Evolutionary conservation across 495 filamentous ascomycete species (phyloP).

Genomic region (Lasiosphaeris hirsuta): DNA sequence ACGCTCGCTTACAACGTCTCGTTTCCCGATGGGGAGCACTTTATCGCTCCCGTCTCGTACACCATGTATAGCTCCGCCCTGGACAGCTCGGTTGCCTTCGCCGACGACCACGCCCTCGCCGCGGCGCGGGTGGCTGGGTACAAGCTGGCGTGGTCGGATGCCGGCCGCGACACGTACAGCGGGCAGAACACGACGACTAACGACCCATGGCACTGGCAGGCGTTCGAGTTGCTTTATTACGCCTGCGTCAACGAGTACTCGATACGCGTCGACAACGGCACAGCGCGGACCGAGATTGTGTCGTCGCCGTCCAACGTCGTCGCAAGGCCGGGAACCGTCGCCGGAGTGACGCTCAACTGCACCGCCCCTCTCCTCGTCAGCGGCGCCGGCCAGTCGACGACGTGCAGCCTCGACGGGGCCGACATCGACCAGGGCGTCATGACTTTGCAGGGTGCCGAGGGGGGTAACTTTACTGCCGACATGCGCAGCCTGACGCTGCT

Average conservation of each 20-base stretch:
- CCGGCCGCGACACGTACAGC: slow-evolving; percentile 8
- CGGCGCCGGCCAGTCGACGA: neutral
- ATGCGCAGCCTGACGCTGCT: slow-evolving; percentile 10
- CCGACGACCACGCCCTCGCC: slow-evolving; percentile 6
- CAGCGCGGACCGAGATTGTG: neutral
- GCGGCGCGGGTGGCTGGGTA: slow-evolving; percentile 8
- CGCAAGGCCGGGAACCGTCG: neutral
- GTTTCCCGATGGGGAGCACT: slow-evolving; percentile 7
- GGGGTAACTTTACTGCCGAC: slow-evolving; percentile 10
- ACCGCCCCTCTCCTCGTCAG: slow-evolving; percentile 4
- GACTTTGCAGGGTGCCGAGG: neutral
- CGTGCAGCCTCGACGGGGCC: neutral
- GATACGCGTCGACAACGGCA: slow-evolving; percentile 4
- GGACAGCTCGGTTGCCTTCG: slow-evolving; percentile 4
- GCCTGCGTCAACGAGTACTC: slow-evolving; percentile 12
- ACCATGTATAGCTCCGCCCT: slow-evolving; percentile 9
- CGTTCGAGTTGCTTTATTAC: slow-evolving; percentile 10
- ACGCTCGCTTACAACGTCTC: slow-evolving; percentile 14
- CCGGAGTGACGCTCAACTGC: slow-evolving; percentile 6
- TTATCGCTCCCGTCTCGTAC: slow-evolving; percentile 11
- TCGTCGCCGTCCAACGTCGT: neutral
- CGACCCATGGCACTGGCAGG: slow-evolving; percentile 11
- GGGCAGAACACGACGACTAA: neutral
- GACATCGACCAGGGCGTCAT: neutral
- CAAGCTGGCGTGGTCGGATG: slow-evolving; percentile 8